phyloP scores from a whole-genome alignment of 768 basidiomycete species.

The Podaxis carcinomalis region DNA sequence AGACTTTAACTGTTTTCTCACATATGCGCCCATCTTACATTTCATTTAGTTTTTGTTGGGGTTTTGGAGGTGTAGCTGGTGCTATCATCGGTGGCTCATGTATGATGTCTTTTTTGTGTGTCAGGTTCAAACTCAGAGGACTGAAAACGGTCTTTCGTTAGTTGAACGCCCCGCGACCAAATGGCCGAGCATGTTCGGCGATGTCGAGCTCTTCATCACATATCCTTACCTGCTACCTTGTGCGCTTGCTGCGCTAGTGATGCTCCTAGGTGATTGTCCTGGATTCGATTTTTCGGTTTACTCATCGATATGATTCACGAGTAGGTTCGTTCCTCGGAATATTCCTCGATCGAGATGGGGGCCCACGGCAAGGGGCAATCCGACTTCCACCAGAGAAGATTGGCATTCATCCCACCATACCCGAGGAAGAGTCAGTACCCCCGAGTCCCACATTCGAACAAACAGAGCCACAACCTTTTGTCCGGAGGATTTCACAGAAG shows the following conservation, averaged over 20 bases:
- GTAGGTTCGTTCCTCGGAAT: conserved; percentile 82
- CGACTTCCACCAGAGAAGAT: conserved; percentile 77
- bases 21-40: conserved; percentile 2
- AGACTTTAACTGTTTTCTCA: conserved; percentile 13
- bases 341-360: conserved; percentile 90
- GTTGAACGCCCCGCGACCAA: conserved; percentile 84
- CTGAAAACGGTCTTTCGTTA: conserved; percentile 26
- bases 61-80: conserved; percentile 90
- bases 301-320: conserved; percentile 5
- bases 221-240: conserved; percentile 94
- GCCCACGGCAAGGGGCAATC: conserved; percentile 83
- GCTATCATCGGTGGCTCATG: conserved; percentile 83
- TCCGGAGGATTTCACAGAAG: conserved; percentile 47
- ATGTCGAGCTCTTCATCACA: conserved; percentile 59
- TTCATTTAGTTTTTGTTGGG: conserved; percentile 80
- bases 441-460: conserved; percentile 45
- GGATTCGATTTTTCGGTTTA: neutral
- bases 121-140: neutral
- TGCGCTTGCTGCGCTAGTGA: conserved; percentile 69
- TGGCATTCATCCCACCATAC: conserved; percentile 45
- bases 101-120: conserved; percentile 23
- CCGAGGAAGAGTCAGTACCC: conserved; percentile 56
- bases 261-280: conserved; percentile 53
- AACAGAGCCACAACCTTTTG: conserved; percentile 31
- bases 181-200: conserved; percentile 74